Percentiles rank a stretch among this genome's conserved stretches.
phyloP scores from a whole-genome alignment of 2,329 filamentous ascomycete species.

The Cordyceps pruinosa region DNA sequence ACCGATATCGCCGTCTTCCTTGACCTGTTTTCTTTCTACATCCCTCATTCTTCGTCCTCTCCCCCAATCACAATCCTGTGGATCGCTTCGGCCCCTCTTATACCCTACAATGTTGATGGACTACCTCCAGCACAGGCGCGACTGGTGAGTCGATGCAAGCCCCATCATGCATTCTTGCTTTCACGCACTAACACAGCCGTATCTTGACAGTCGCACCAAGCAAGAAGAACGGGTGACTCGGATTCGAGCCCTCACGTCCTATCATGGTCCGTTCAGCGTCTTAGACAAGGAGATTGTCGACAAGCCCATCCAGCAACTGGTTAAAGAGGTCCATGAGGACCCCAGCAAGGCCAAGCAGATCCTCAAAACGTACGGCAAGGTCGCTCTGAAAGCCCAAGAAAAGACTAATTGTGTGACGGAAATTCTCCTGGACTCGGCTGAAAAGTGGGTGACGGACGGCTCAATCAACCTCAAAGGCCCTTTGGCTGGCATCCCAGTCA shows the following conservation, averaged over 20 bases:
- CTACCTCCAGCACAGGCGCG: conserved; percentile 63
- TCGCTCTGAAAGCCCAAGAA: conserved; percentile 73
- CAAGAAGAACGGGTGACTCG: conserved; percentile 65
- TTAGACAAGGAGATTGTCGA: conserved; percentile 61
- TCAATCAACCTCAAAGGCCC: conserved; percentile 70
- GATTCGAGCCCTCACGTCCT: conserved; percentile 59
- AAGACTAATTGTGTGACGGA: conserved; percentile 90
- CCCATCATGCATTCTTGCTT: not conserved
- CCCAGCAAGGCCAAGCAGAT: conserved; percentile 61
- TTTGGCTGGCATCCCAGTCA: conserved; percentile 79
- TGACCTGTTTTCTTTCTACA: not conserved
- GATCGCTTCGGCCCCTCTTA: not conserved
- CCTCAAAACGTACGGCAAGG: conserved; percentile 80
- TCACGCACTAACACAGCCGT: not conserved
- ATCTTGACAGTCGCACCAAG: conserved; percentile 59
- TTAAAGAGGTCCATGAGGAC: conserved; percentile 68
- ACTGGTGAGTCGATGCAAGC: conserved; percentile 47
- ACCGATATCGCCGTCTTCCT: not conserved
- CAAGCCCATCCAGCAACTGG: conserved; percentile 69
- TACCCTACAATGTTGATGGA: conserved; percentile 37
- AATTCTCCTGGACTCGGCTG: conserved; percentile 70
- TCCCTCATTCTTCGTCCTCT: not conserved
- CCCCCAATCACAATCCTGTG: not conserved
- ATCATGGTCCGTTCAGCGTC: conserved; percentile 57
- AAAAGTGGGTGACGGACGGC: conserved; percentile 57